Evolutionary conservation across 306 rosid species (phyloP).

Genomic region (Lupinus albus): DNA sequence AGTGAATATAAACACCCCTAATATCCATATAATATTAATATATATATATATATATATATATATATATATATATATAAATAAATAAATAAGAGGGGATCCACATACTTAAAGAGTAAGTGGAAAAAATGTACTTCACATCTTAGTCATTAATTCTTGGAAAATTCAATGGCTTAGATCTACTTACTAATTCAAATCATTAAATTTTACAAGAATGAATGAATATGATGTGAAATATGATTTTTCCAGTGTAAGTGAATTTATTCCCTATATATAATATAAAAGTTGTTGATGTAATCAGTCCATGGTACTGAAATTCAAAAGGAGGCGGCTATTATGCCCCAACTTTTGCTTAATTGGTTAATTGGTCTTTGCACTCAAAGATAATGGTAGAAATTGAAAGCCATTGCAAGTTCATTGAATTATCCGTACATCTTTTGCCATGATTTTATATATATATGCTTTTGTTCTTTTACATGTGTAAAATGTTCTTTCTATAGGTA

Average conservation of each 20-base stretch:
- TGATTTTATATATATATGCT: conserved; percentile 2
- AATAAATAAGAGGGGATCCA: too few species aligned
- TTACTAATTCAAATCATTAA: too few species aligned
- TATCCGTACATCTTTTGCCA: conserved; percentile 16
- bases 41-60: too few species aligned
- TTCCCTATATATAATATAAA: too few species aligned
- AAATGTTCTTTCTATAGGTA: neutral
- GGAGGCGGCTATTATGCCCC: conserved; percentile 42
- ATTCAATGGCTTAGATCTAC: too few species aligned
- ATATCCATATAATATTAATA: conserved; percentile 39
- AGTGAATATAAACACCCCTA: conserved; percentile 27
- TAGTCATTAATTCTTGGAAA: too few species aligned
- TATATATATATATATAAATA: too few species aligned
- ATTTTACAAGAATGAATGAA: too few species aligned
- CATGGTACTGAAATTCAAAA: conserved; percentile 32
- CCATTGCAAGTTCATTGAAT: conserved; percentile 46
- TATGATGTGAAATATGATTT: too few species aligned
- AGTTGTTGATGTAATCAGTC: neutral
- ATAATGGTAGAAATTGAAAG: conserved; percentile 3
- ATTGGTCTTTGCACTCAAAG: conserved; percentile 32
- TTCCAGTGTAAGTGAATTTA: too few species aligned
- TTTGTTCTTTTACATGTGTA: neutral
- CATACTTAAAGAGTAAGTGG: too few species aligned
- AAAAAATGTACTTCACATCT: too few species aligned
- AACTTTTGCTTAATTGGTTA: conserved; percentile 45